Base-by-base conservation (phyloP, 1,284 basidiomycete genomes). In the Ustilago loliicola region DNA sequence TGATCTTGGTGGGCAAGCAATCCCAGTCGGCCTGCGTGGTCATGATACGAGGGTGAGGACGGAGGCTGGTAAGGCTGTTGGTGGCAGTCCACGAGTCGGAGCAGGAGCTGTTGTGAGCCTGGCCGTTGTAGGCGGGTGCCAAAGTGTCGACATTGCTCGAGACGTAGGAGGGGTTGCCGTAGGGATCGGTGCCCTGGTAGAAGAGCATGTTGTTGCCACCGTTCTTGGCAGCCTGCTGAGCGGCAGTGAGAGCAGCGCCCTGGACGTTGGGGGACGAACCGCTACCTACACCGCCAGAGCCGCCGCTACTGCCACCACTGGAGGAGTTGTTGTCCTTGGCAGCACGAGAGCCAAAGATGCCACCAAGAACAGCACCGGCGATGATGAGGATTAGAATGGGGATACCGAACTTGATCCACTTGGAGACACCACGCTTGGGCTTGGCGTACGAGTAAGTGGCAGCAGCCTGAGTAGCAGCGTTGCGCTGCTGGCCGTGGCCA, bases 21-120 rank as follows among this genome's bases (percentile, higher is more conserved):
- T 90, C 88, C 96, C 97, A 98, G 87, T 95, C 95, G 89, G 95
- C 96, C 17, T 90, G 83, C 13, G 96, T 94, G 19, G 96, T 96
- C 79, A 98, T 93, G 73, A 99, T 89, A 72, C 94, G 93, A 25
- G 96, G 96, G 80, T 96, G 94, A 80, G 91, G 84, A 63, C 95
- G 92, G 51, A 93, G 89, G 61, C 86, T 88, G 36, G 91, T 36
- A 91, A 90, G 84, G 92, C 92, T 74, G 94, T 96, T 92, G 72
- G 60, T 64, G 74, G 83, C 9, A 72, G 80, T 62, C 85, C 86
- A 79, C 68, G 72, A 55, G 84, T 86, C 81, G 81, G 67, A 55
- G 55, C 67, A 67, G 27, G 73, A 51, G 60, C 50, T 42, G 47
- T 67, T 72, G 71, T 72, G 69, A 27, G 51, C 34, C 25, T 58